These are phyloP conservation scores for Beauveria varroae DNA, from an alignment of 2,329 filamentous ascomycete genomes.

Conservation along the genomic window DNA sequence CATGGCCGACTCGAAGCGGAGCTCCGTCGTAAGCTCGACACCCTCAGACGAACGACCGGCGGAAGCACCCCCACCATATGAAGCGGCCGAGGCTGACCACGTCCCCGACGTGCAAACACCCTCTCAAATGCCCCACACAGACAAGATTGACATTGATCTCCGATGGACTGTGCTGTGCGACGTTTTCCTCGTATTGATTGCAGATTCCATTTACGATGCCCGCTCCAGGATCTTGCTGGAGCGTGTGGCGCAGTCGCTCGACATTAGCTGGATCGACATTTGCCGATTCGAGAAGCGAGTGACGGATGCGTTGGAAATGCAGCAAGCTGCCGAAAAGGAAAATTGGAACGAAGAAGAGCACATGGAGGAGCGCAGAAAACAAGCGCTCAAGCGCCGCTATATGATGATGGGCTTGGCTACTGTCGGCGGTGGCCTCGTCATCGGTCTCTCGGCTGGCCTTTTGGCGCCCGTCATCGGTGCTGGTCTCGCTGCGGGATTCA, in stretches of 20 bases:
- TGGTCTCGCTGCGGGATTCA: conserved; percentile 88
- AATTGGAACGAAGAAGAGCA: conserved; percentile 98
- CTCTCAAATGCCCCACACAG: conserved; percentile 70
- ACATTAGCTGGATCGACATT: conserved; percentile 85
- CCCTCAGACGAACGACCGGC: conserved; percentile 38
- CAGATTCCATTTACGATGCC: conserved; percentile 89
- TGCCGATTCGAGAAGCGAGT: conserved; percentile 96
- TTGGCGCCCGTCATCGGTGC: conserved; percentile 91
- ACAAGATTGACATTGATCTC: conserved; percentile 89
- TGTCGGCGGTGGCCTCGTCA: conserved; percentile 88
- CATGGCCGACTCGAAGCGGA: conserved; percentile 48
- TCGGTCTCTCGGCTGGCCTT: conserved; percentile 86
- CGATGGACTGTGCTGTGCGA: conserved; percentile 97
- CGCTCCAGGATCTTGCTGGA: conserved; percentile 81
- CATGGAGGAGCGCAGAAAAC: conserved; percentile 77
- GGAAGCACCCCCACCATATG: conserved; percentile 50
- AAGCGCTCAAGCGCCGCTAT: conserved; percentile 73
- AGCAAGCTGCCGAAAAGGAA: conserved; percentile 87
- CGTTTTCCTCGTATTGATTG: conserved; percentile 88
- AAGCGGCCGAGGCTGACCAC: conserved; percentile 58
- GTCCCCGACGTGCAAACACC: conserved; percentile 75
- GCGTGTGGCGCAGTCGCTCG: conserved; percentile 69
- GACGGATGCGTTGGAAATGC: conserved; percentile 95
- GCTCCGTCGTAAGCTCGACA: conserved; percentile 16
- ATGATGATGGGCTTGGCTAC: conserved; percentile 96